These are phyloP conservation scores for Trichoderma erinaceum DNA, from an alignment of 495 filamentous ascomycete species.

Conservation along the genomic window DNA sequence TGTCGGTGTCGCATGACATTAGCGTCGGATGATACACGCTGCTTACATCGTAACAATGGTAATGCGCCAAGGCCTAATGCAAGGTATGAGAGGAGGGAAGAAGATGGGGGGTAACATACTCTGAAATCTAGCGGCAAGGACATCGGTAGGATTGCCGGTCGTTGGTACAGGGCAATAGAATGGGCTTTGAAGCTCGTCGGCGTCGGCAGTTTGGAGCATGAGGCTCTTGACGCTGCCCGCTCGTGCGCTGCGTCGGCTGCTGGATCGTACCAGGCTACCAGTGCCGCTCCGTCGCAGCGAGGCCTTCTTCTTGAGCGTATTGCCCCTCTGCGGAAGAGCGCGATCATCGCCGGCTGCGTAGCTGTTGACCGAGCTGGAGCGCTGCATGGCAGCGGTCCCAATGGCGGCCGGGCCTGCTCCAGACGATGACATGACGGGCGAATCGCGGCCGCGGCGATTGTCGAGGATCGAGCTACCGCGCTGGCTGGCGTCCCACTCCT, in stretches of 20 bases:
- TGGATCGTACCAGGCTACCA: constrained; percentile 69
- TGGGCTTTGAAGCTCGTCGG: constrained; percentile 70
- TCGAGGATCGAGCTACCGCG: constrained; percentile 58
- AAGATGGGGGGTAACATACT: constrained; percentile 46
- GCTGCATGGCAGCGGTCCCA: constrained; percentile 36
- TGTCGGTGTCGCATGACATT: constrained; percentile 27
- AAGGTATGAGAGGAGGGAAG: neutral
- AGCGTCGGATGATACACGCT: constrained; percentile 9
- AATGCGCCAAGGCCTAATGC: neutral
- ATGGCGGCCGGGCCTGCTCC: constrained; percentile 18
- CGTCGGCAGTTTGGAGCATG: constrained; percentile 55
- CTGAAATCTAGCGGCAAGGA: constrained; percentile 84
- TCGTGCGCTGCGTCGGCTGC: constrained; percentile 66
- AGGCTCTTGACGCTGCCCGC: constrained; percentile 78
- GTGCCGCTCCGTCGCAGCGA: constrained; percentile 64
- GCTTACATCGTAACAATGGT: neutral
- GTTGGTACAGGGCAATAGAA: constrained; percentile 90
- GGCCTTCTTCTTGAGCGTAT: constrained; percentile 79
- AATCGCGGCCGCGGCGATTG: neutral
- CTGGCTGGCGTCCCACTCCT: constrained; percentile 66
- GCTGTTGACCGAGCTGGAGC: constrained; percentile 43
- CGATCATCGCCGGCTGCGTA: constrained; percentile 31
- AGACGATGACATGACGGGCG: constrained; percentile 23
- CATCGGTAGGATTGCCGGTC: constrained; percentile 77
- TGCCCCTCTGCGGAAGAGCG: constrained; percentile 39